A percentile compares a stretch with the other conserved stretches of the same genome.
These are phyloP conservation scores for Trichoderma guizhouense DNA, from an alignment of 2,329 filamentous ascomycete genomes.

Conservation along the genomic window DNA sequence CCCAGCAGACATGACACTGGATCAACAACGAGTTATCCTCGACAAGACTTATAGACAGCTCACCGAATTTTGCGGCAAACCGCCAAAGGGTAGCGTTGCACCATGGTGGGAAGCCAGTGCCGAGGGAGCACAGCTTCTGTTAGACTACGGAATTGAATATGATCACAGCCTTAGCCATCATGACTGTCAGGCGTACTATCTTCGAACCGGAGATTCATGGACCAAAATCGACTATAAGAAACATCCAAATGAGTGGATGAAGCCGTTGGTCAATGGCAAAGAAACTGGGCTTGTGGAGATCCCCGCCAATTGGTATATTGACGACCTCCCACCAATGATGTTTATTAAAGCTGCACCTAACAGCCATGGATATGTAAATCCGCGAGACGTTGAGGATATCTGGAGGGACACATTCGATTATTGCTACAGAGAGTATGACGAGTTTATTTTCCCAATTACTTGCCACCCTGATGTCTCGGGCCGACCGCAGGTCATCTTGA, in stretches of 20 bases:
- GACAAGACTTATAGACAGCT: background rate
- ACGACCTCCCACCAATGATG: background rate
- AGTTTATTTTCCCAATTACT: background rate
- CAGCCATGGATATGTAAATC: background rate
- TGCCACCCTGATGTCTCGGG: constrained; percentile 2
- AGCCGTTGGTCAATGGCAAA: background rate
- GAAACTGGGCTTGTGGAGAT: constrained; percentile 1
- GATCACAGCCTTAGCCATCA: background rate
- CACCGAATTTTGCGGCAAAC: background rate
- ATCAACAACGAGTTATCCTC: background rate
- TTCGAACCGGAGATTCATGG: background rate
- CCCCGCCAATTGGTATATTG: background rate
- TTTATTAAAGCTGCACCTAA: background rate
- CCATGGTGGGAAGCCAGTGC: constrained; percentile 3
- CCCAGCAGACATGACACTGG: background rate
- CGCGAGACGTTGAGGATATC: background rate
- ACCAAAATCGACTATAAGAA: background rate
- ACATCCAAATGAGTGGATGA: background rate
- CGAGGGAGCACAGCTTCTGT: background rate
- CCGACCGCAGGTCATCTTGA: background rate
- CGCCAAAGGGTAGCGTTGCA: background rate
- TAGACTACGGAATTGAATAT: background rate
- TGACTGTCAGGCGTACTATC: background rate
- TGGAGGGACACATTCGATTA: constrained; percentile 1
- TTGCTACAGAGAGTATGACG: background rate